Evolutionary conservation across 768 basidiomycete genomes (phyloP).

Genomic region (Cystofilobasidium ferigula): DNA sequence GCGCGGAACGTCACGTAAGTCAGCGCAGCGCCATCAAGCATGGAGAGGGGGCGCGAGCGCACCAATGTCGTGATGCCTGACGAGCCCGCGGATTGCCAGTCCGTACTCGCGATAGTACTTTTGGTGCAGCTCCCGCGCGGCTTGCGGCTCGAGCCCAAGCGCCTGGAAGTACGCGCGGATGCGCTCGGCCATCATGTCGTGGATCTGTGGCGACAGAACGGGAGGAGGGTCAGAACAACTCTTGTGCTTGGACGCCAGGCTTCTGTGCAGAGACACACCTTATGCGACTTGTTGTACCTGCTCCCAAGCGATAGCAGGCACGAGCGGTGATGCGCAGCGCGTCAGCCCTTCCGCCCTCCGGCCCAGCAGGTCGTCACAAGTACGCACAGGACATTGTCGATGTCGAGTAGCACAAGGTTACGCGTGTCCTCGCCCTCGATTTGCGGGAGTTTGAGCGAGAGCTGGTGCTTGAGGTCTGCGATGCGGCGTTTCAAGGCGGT

Average conservation of each 20-base stretch:
- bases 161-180: constrained; percentile 5
- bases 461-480: constrained; percentile 11
- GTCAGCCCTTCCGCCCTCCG: not conserved
- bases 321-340: not conserved
- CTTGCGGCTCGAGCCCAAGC: constrained; percentile 1
- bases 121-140: not conserved
- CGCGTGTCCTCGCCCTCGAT: constrained; percentile 46
- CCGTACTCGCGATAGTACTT: constrained; percentile 64
- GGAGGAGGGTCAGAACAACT: too few relatives aligned
- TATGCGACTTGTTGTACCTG: not conserved
- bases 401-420: constrained; percentile 64
- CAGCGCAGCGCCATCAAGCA: not conserved
- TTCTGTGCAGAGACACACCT: constrained; percentile 46
- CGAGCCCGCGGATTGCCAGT: constrained; percentile 66
- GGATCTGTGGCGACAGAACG: too few relatives aligned
- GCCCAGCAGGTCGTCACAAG: constrained; percentile 44
- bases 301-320: not conserved
- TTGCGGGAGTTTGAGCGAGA: constrained; percentile 4
- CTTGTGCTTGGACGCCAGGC: too few relatives aligned
- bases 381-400: constrained; percentile 80
- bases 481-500: not conserved
- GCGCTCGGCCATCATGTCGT: constrained; percentile 32
- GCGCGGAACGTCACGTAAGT: constrained; percentile 17
- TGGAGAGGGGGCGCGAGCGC: too few relatives aligned
- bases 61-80: constrained; percentile 67